Conservation (phyloP, 2,329 filamentous ascomycete species). For the Aureobasidium musti region DNA sequence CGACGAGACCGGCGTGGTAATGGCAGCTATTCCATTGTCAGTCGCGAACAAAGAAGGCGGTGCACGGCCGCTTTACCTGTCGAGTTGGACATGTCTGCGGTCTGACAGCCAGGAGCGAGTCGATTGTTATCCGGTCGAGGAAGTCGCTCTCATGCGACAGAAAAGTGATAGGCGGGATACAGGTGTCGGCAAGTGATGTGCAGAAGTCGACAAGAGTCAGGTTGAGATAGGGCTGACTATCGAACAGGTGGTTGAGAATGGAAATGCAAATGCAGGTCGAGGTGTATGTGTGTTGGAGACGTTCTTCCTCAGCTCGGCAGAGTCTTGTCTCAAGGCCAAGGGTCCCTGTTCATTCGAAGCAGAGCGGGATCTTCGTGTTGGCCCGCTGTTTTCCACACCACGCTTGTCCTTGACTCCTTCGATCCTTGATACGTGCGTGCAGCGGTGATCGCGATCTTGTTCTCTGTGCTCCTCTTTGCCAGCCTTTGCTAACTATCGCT, state of each 20-base stretch:
- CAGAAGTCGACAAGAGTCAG: neutral
- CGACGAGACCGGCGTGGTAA: conserved; percentile 18
- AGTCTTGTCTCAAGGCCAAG: conserved; percentile 17
- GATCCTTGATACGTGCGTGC: conserved; percentile 12
- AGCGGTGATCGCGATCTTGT: conserved; percentile 2
- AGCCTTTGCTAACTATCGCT: neutral
- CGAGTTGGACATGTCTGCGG: conserved; percentile 33
- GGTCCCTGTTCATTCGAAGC: neutral
- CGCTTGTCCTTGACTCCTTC: neutral
- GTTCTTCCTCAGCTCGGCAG: conserved; percentile 13
- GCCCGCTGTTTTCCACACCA: conserved; percentile 1
- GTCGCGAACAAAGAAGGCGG: conserved; percentile 6
- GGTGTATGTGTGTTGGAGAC: conserved; percentile 13
- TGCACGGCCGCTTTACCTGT: conserved; percentile 29
- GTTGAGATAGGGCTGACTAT: neutral
- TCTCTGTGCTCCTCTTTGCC: neutral
- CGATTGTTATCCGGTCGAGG: neutral
- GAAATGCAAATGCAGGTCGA: conserved; percentile 5
- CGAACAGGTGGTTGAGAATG: neutral
- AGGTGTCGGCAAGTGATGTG: neutral
- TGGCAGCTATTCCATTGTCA: conserved; percentile 18
- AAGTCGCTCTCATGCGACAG: neutral
- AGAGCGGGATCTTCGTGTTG: conserved; percentile 9
- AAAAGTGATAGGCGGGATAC: neutral
- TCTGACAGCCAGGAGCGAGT: conserved; percentile 22